phyloP scores from a whole-genome alignment of 2,329 filamentous ascomycete genomes.

The Ophiostoma australiae region DNA sequence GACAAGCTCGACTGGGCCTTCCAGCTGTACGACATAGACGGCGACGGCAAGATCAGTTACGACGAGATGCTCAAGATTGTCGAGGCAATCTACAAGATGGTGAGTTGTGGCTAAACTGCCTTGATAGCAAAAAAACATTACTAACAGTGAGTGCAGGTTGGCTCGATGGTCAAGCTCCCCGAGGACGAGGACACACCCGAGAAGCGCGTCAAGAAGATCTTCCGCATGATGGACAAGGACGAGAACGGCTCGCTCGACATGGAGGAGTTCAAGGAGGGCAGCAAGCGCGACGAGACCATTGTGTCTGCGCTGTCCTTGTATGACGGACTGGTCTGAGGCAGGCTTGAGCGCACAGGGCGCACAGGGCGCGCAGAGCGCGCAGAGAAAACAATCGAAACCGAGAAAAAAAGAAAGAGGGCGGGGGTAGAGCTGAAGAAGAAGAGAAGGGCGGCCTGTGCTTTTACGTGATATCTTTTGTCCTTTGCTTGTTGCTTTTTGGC shows the following conservation, averaged over 20 bases:
- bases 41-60: slow-evolving; percentile 97
- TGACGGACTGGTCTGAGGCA: slow-evolving; percentile 76
- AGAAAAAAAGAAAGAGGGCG: neutral
- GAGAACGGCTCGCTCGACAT: slow-evolving; percentile 96
- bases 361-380: neutral
- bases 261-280: slow-evolving; percentile 98
- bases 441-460: slow-evolving; percentile 9
- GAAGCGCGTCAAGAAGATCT: slow-evolving; percentile 97
- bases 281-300: slow-evolving; percentile 97
- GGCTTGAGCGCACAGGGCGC: neutral
- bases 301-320: slow-evolving; percentile 95
- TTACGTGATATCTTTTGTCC: slow-evolving; percentile 17
- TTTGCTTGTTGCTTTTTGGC: slow-evolving; percentile 1
- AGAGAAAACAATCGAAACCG: neutral
- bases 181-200: slow-evolving; percentile 98
- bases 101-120: slow-evolving; percentile 36
- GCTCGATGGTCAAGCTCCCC: slow-evolving; percentile 97
- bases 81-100: slow-evolving; percentile 99
- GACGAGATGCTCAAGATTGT: slow-evolving; percentile 99
- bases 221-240: slow-evolving; percentile 99
- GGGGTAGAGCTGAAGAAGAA: neutral
- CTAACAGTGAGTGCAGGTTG: slow-evolving; percentile 57
- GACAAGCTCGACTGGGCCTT: slow-evolving; percentile 99
- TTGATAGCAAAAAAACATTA: no score
- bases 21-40: slow-evolving; percentile 98